Percentiles rank a stretch among this genome's conserved stretches.
phyloP scores from a whole-genome alignment of 2,329 filamentous ascomycete species.

The Aureobasidium pullulans region DNA sequence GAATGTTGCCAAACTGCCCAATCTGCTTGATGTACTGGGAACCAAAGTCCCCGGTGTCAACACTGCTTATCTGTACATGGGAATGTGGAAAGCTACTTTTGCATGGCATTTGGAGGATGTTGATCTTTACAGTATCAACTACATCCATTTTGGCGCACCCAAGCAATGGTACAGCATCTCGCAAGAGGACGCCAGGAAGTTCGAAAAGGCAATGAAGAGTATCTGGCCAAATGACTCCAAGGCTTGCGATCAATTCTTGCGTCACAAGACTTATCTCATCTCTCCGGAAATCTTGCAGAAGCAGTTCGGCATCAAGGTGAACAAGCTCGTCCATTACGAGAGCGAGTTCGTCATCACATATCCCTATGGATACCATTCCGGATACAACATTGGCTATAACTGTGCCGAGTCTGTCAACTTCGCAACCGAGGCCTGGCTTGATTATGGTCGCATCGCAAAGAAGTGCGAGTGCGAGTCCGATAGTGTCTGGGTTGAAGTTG shows the following conservation, averaged over 20 bases:
- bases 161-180: constrained; percentile 99
- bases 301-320: constrained; percentile 91
- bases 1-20: constrained; percentile 93
- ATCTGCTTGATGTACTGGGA: constrained; percentile 85
- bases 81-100: constrained; percentile 99
- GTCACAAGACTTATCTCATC: constrained; percentile 95
- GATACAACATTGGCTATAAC: constrained; percentile 96
- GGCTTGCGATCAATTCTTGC: constrained; percentile 88
- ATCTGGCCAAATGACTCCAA: constrained; percentile 95
- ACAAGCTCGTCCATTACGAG: constrained; percentile 89
- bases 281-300: constrained; percentile 81
- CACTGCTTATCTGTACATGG: constrained; percentile 92
- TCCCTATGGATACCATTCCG: constrained; percentile 96
- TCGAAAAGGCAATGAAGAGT: constrained; percentile 88
- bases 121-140: constrained; percentile 99
- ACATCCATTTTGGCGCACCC: constrained; percentile 94
- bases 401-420: constrained; percentile 99
- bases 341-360: constrained; percentile 98
- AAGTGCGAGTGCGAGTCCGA: constrained; percentile 96
- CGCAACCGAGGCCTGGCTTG: constrained; percentile 87
- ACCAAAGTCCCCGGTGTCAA: constrained; percentile 97
- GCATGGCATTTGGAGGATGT: constrained; percentile 99
- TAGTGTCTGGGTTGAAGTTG: constrained; percentile 96
- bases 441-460: constrained; percentile 91
- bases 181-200: constrained; percentile 84